Base-by-base conservation (phyloP, 805 yeast species). In the Metschnikowia lachancei region DNA sequence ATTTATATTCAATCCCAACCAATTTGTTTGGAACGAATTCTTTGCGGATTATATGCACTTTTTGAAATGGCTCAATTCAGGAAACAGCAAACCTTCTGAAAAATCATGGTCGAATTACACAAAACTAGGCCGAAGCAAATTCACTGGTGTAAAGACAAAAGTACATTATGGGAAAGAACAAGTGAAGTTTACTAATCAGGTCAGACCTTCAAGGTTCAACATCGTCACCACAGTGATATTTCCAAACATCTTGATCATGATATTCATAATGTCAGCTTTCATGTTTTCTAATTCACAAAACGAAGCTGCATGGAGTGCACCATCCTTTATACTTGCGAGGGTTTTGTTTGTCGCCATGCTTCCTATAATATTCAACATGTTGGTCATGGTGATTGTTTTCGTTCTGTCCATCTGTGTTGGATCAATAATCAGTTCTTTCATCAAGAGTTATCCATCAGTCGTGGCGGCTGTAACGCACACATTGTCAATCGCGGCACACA, bases 1-100 rank as follows among this genome's bases (percentile, higher is more conserved):
- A 61, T 90, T 92, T 67, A 63, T 94, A 51, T 94, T 89, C 81
- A 94, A 94, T 72, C 99, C 99, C 39, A 97, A 92, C 72, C 98
- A 94, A 75, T 94, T 91, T 69, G 82, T 97, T 42, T 85, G 95
- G 91, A 87, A 84, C 65, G 97, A 91, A 70, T 92, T 86, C 81
- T 89, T 92, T 72, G 82, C 92, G 65, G 99, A 94, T 69, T 94
- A 94, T 80, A 82, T 96, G 68, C 96, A 89, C 64, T 94, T 80
- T 71, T 84, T 91, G 62, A 80, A 88, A 74, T 86, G 95, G 95
- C 74, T 86, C 61, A 81, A 49, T 29, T 36, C 46, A 3, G 57
- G 59, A 0, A 52, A 55, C 11, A 36, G 41, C 22, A 26, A 38
- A 11, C 24, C 10, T 3, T 10, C 35, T 17, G 36, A 31, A 2